Conservation (phyloP, 1,284 basidiomycete species). For the Trichosporon inkin region DNA sequence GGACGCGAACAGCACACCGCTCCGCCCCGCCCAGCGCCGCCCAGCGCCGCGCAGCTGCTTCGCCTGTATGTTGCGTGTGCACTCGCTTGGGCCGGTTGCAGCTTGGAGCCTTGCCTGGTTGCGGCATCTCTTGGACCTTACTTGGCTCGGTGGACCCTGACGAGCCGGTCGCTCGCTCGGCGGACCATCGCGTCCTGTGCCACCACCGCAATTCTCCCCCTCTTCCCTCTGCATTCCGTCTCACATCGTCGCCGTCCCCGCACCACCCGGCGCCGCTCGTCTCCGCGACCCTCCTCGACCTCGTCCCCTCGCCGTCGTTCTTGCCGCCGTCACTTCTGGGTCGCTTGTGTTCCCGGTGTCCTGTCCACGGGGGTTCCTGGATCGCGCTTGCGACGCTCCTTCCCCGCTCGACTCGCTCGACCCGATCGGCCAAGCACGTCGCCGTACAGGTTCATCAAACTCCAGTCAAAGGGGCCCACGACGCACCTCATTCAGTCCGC, state of each 20-base stretch:
- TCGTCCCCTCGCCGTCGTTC: background rate
- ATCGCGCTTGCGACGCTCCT: constrained; percentile 5
- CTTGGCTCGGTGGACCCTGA: constrained; percentile 6
- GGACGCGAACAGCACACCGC: too few species aligned
- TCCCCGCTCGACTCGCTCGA: background rate
- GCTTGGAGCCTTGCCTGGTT: background rate
- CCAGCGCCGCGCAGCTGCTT: too few species aligned
- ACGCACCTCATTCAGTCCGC: background rate
- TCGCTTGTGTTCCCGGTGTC: background rate
- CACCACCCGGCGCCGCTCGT: background rate
- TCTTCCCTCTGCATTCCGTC: background rate
- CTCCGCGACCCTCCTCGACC: background rate
- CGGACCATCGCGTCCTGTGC: background rate
- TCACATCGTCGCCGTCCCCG: background rate
- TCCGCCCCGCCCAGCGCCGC: too few species aligned
- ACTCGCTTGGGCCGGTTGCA: too few species aligned
- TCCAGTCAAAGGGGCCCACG: background rate
- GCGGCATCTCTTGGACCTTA: constrained; percentile 8
- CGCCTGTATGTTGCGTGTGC: too few species aligned
- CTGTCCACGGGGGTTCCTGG: constrained; percentile 1
- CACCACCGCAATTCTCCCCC: background rate
- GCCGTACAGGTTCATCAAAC: too few species aligned
- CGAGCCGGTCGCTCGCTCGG: background rate
- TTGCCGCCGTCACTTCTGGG: background rate
- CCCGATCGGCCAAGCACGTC: background rate